Conservation (phyloP, 768 basidiomycete genomes). For the Termitomyces sp. region DNA sequence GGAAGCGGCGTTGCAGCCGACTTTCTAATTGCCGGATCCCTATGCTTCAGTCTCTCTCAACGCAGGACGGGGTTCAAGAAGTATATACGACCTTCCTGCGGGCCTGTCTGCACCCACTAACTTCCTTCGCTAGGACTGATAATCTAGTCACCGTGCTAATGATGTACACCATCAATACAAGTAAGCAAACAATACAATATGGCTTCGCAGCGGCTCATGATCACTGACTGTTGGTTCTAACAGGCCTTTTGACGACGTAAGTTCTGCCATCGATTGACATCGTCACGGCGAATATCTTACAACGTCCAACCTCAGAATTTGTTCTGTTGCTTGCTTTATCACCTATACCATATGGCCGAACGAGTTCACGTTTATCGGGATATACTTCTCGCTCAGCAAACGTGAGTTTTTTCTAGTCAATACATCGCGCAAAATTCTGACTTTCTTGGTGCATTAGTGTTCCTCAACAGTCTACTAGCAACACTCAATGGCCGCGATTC, state of each 20-base stretch:
- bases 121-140: conserved; percentile 35
- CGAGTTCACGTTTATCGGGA: conserved; percentile 7
- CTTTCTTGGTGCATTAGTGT: conserved; percentile 19
- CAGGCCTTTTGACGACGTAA: conserved; percentile 35
- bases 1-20: conserved; percentile 40
- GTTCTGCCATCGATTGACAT: conserved; percentile 27
- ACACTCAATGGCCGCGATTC: conserved; percentile 28
- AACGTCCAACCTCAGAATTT: conserved; percentile 33
- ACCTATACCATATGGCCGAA: conserved; percentile 10
- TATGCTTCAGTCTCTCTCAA: conserved; percentile 32
- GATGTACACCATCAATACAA: conserved; percentile 49
- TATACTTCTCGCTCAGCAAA: conserved; percentile 8
- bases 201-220: background rate
- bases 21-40: conserved; percentile 33
- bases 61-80: conserved; percentile 29
- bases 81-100: conserved; percentile 16
- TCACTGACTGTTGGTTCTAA: background rate
- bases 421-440: background rate
- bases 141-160: conserved; percentile 43
- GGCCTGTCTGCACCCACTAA: background rate
- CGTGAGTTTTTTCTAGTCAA: no score
- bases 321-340: conserved; percentile 3
- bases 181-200: conserved; percentile 24
- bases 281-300: conserved; percentile 42
- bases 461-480: conserved; percentile 33